These are phyloP conservation scores for Chlorociboria aeruginascens DNA, from an alignment of 495 filamentous ascomycete species.

Conservation along the genomic window DNA sequence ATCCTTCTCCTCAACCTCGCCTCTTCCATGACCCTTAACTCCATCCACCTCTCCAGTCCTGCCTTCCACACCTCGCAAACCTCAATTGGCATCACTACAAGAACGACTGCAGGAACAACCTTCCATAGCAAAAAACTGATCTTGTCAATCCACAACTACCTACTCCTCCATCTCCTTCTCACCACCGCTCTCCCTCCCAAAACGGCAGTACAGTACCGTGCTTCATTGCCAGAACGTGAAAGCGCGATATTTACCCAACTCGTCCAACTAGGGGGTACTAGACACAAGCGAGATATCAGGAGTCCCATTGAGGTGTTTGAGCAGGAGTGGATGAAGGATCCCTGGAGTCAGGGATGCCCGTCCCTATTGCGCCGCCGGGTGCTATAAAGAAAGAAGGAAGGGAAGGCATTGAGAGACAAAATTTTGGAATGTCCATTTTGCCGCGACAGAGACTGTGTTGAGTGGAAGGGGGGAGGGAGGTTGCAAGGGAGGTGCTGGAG, in stretches of 20 bases:
- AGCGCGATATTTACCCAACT: constrained; percentile 6
- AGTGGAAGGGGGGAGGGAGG: constrained; percentile 38
- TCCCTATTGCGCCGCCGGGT: constrained; percentile 19
- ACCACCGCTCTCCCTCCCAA: constrained; percentile 18
- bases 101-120: constrained; percentile 3
- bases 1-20: constrained; percentile 22
- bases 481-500: constrained; percentile 22
- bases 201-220: constrained; percentile 17
- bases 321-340: constrained; percentile 23
- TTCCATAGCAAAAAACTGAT: constrained; percentile 28
- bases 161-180: constrained; percentile 25
- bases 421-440: constrained; percentile 33
- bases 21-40: constrained; percentile 10
- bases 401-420: constrained; percentile 16
- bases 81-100: constrained; percentile 2
- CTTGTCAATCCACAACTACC: constrained; percentile 19
- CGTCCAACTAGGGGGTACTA: constrained; percentile 1
- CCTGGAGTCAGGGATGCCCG: constrained; percentile 16
- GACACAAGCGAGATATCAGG: constrained; percentile 2
- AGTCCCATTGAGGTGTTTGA: constrained; percentile 15
- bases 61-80: constrained; percentile 12
- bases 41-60: constrained; percentile 16
- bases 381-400: constrained; percentile 17
- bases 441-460: constrained; percentile 31
- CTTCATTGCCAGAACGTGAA: constrained; percentile 21